Evolutionary conservation across 108 stramenopile species (phyloP).

Genomic region (Aurantiochytrium sp.): DNA sequence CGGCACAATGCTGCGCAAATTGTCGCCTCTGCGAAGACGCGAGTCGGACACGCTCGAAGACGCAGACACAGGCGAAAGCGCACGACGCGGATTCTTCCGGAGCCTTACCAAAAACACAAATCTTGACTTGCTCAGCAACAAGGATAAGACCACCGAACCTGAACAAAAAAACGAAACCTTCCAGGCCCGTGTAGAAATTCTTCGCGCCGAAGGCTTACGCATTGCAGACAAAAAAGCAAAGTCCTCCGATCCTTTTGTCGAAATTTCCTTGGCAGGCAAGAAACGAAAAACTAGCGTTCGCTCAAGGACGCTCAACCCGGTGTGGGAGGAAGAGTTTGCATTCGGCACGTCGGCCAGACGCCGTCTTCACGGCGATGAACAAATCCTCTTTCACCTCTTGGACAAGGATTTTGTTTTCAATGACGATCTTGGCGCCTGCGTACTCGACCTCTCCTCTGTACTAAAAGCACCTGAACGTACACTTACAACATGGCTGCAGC

Average conservation of each 20-base stretch:
- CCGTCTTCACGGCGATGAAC: background rate
- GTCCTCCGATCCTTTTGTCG: background rate
- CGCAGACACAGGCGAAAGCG: background rate
- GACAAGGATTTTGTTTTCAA: background rate
- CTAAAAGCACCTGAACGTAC: background rate
- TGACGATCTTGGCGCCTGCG: background rate
- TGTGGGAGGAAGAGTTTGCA: background rate
- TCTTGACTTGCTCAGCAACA: background rate
- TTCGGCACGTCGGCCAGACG: background rate
- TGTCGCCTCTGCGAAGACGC: background rate
- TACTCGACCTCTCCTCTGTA: background rate
- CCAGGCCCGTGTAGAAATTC: background rate
- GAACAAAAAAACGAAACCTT: background rate
- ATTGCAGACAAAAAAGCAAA: background rate
- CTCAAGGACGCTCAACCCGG: background rate
- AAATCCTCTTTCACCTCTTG: background rate
- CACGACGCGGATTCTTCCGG: too few species aligned
- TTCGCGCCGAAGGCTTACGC: background rate
- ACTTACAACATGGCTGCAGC: background rate
- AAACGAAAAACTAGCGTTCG: background rate
- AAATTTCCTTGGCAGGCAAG: background rate
- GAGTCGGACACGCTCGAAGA: background rate
- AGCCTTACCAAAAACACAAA: background rate
- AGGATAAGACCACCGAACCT: background rate
- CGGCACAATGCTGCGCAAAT: background rate